Evolutionary conservation across 441 rosid species (phyloP).

Genomic region (Raphanus hybrid): DNA sequence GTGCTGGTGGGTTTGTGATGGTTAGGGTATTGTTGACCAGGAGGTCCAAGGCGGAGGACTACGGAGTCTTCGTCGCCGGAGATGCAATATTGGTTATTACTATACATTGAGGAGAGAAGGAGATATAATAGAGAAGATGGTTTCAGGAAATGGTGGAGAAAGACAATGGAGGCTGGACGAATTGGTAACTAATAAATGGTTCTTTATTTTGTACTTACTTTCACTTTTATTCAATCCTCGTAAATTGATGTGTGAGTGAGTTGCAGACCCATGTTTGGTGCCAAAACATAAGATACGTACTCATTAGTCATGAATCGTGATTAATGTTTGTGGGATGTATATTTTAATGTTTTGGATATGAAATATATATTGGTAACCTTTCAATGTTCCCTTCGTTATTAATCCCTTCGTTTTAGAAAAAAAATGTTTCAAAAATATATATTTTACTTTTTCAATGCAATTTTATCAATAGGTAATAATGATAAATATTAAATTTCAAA

Average conservation of each 20-base stretch:
- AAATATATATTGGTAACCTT: not conserved
- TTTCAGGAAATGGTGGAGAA: conserved; percentile 36
- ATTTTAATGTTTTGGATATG: not conserved
- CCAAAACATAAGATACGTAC: no score
- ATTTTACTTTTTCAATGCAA: no score
- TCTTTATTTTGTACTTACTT: conserved; percentile 34
- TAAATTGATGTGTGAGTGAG: conserved; percentile 29
- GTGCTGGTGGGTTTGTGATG: conserved; percentile 37
- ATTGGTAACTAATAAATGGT: conserved; percentile 38
- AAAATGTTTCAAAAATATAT: no score
- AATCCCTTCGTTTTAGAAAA: no score
- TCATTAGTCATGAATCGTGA: not conserved
- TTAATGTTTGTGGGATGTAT: not conserved
- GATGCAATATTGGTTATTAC: conserved; percentile 31
- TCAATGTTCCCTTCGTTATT: no score
- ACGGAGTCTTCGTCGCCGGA: conserved; percentile 62
- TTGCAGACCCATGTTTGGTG: conserved; percentile 27
- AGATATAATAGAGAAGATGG: conserved; percentile 16
- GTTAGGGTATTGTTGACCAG: conserved; percentile 55
- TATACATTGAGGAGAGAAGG: conserved; percentile 28
- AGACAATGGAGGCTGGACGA: conserved; percentile 48
- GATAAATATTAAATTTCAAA: no score
- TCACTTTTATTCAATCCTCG: conserved; percentile 24
- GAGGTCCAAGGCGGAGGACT: conserved; percentile 77
- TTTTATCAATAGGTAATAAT: no score